Evolutionary conservation across 169 alveolate genomes (phyloP), one percentile per base, ranked within the genome.

Genomic region (Plasmodium coatneyi): DNA sequence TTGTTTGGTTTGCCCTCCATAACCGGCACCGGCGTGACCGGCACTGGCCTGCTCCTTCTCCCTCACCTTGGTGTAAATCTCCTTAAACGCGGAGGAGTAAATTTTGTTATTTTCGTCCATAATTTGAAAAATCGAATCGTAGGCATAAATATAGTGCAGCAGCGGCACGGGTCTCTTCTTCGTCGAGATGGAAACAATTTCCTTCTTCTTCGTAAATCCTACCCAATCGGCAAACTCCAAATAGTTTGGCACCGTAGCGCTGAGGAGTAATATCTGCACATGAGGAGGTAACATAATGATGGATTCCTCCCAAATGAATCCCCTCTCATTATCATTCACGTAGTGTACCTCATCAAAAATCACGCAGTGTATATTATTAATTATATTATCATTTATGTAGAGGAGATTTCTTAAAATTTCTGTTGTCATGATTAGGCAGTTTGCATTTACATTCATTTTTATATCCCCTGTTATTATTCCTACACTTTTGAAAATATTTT

Each of bases 281-380:
- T 97, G 96, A 39, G 97, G 97, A 16, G 98, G 99, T 19, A 99
- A 96, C 98, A 99, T 96, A 54, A 99, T 98, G 87, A 99, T 96
- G 12, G 98, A 98, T 92, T 99, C 99, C 95, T 99, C 99, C 99
- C 99, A 99, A 12, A 99, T 99, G 46, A 98, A 99, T 7, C 99
- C 99, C 71, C 99, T 96, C 78, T 97, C 99, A 30, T 96, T 94
- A 95, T 99, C 99, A 93, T 98, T 98, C 49, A 99, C 97, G 95
- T 99, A 99, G 95, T 99, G 99, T 0, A 99, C 99, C 92, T 99
- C 99, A 95, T 99, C 99, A 95, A 99, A 99, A 34, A 99, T 98
- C 1, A 99, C 99, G 96, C 99, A 98, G 56, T 97, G 99, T 14
- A 98, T 95, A 93, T 98, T 99, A 81, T 97, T 97, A 22, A 98